Evolutionary conservation across 495 filamentous ascomycete species (phyloP), one percentile per base, ranked within the genome.

Genomic region (Hypoxylon lenormandii): DNA sequence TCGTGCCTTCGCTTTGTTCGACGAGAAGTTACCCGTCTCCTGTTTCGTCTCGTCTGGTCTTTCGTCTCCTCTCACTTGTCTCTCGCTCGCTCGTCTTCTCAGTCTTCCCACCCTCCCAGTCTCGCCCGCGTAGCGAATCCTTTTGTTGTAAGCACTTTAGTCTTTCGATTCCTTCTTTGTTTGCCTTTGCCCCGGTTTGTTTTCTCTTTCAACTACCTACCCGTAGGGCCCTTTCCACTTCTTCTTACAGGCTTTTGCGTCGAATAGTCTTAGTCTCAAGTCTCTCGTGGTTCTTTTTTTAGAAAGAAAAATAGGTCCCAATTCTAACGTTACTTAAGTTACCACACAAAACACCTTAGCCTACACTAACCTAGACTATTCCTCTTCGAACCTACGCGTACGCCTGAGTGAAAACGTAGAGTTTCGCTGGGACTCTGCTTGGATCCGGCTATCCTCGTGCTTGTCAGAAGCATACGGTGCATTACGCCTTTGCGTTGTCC

Each of bases 1-100:
- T 66, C 57, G 51, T 66, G 36, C 58, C 36, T 66, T 60, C 67
- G 67, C 57, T 66, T 66, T 65, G 67, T 66, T 65, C 50, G 33
- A 62, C 40, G n/a, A 55, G 45, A 18, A 65, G 15, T 2, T 19
- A 19, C 7, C 5, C 16, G 8, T 18, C 42, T 46, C 22, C 6
- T 37, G 28, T 33, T 13, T 43, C 37, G 52, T 26, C 30, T 21
- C 30, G 22, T 37, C 11, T 51, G 4, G 22, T 36, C 23, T 13
- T 52, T 52, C 26, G n/a, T 16, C 33, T 52, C 28, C 5, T 26
- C 23, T 26, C 23, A 5, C 23, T 26, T 5, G 23, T 26, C 23
- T 26, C 23, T 5, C 5, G 5, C 7, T 37, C 28, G 5, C 28
- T 15, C 48, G 19, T 51, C 26, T 28, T 28, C 26, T 28, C 26